Percentiles rank a stretch among this genome's conserved stretches.
Conservation (phyloP, 1,284 basidiomycete genomes). For the Trametes pubescens region DNA sequence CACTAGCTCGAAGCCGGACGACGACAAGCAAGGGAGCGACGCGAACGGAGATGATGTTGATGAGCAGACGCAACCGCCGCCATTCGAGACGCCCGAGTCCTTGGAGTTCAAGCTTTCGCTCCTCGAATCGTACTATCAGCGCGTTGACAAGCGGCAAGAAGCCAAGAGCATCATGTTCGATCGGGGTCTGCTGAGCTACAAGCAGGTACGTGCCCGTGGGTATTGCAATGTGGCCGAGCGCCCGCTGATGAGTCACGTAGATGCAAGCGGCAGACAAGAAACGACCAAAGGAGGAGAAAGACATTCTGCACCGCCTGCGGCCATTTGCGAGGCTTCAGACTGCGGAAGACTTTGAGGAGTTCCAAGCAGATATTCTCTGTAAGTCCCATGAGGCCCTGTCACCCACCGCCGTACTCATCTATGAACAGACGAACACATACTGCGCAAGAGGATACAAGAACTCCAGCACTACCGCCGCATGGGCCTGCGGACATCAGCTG, state of each 20-base stretch:
- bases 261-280: conserved; percentile 93
- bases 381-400: conserved; percentile 29
- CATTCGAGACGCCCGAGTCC: conserved; percentile 88
- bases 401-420: background rate
- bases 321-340: conserved; percentile 95
- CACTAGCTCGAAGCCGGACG: conserved; percentile 39
- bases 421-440: conserved; percentile 78
- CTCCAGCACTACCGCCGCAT: conserved; percentile 88
- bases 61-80: conserved; percentile 73
- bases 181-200: conserved; percentile 91
- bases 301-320: conserved; percentile 88
- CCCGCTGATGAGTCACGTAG: conserved; percentile 49
- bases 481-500: conserved; percentile 83
- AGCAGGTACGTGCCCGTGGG: conserved; percentile 69
- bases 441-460: conserved; percentile 88
- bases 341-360: conserved; percentile 89
- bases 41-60: conserved; percentile 55
- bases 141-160: conserved; percentile 89
- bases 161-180: conserved; percentile 95
- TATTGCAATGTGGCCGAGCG: background rate
- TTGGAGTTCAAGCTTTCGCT: conserved; percentile 91
- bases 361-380: conserved; percentile 92
- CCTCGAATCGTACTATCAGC: conserved; percentile 92
- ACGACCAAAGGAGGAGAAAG: conserved; percentile 89
- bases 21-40: conserved; percentile 58